Conservation (phyloP, 495 filamentous ascomycete species). For the Sphaerosporella brunnea region DNA sequence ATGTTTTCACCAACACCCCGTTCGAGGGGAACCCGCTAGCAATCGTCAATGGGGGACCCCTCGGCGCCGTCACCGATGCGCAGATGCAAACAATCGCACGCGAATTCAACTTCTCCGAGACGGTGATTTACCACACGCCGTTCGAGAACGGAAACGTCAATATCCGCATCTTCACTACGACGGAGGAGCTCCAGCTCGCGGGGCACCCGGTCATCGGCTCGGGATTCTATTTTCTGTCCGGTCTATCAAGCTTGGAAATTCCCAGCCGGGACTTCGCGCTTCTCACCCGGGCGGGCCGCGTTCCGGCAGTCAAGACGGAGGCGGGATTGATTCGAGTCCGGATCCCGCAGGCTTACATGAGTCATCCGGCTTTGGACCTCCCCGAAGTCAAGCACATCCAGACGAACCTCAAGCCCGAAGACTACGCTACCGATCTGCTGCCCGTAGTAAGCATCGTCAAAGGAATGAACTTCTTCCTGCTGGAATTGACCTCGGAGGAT, state of each 20-base stretch:
- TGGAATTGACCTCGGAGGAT: constrained; percentile 34
- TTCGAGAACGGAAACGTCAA: background rate
- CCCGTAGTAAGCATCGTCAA: constrained; percentile 42
- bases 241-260: background rate
- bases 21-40: background rate
- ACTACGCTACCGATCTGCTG: background rate
- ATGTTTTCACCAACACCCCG: background rate
- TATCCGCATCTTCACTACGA: background rate
- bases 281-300: background rate
- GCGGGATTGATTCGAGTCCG: background rate
- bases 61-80: background rate
- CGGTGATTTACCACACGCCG: background rate
- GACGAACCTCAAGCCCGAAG: background rate
- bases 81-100: background rate
- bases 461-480: constrained; percentile 48
- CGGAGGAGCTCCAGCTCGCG: background rate
- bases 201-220: background rate
- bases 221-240: background rate
- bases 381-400: background rate
- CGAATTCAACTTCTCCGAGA: background rate
- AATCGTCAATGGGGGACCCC: background rate
- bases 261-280: background rate
- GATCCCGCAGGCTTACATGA: background rate
- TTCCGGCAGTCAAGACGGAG: background rate
- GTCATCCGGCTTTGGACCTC: background rate